Conservation (phyloP, 768 basidiomycete genomes). For the Tremella fuciformis region DNA sequence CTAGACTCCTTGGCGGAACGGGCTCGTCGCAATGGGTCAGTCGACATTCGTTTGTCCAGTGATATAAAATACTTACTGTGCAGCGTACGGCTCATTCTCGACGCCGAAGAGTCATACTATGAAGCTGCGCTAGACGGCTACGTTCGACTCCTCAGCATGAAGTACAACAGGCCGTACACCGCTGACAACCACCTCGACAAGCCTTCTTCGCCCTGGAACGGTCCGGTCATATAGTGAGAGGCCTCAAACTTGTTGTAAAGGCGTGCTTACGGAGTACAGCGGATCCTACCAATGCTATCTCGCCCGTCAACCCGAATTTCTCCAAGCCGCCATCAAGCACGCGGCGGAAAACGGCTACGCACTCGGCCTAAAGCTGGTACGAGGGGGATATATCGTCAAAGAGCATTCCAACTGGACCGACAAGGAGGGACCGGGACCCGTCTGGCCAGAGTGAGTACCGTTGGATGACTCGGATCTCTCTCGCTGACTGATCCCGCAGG, state of each 20-base stretch:
- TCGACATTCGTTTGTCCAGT: too few relatives aligned
- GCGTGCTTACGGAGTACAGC: conserved; percentile 53
- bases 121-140: too few relatives aligned
- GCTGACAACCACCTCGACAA: too few relatives aligned
- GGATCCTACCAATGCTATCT: conserved; percentile 88
- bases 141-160: too few relatives aligned
- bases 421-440: conserved; percentile 41
- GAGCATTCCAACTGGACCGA: conserved; percentile 56
- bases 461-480: neutral
- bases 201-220: conserved; percentile 12
- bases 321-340: conserved; percentile 64
- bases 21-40: too few relatives aligned
- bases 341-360: conserved; percentile 67
- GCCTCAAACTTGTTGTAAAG: neutral
- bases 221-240: conserved; percentile 41
- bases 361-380: conserved; percentile 84
- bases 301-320: conserved; percentile 67
- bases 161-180: neutral
- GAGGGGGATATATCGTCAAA: conserved; percentile 83
- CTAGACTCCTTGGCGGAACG: too few relatives aligned
- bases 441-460: conserved; percentile 45
- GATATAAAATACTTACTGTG: too few relatives aligned
- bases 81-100: too few relatives aligned
- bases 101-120: too few relatives aligned
- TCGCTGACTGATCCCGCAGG: conserved; percentile 13